Evolutionary conservation across 2,329 filamentous ascomycete species (phyloP), one percentile per base, ranked within the genome.

Genomic region (Sporothrix globosa): DNA sequence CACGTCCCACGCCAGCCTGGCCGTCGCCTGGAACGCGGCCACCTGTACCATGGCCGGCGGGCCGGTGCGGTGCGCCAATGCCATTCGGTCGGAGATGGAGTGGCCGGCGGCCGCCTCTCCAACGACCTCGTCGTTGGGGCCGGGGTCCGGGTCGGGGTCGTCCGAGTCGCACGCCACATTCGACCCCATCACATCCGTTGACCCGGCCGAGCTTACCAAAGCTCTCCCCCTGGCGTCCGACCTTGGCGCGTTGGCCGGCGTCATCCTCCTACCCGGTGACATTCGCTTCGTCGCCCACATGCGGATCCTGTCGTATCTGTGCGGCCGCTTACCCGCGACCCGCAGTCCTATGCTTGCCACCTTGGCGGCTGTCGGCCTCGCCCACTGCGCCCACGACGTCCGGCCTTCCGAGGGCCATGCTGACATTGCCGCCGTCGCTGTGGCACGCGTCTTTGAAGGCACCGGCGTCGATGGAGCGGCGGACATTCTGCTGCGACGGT

Each of bases 341-440:
- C 73, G 74, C 1, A 56, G 65, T 1, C 67, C 69, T 1, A 71
- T 75, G 27, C 71, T 75, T n/a, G 56, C 58, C 24, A 73, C 73
- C 19, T 63, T 75, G 46, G 73, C 74, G 0, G 73, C 74, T 11
- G 72, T 74, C 24, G 74, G 74, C 1, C 56, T 75, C 9, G 74
- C 68, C 1, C 73, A 75, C 70, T 75, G 74, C 44, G 71, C 71
- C 2, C 74, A 75, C 61, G 74, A 75, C 27, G 74, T 74, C 19
- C 72, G 74, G 9, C 74, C 74, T 1, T 67, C 70, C 17, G 74
- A 75, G 3, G 74, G 74, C 3, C 67, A 73, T 11, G 61, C 69
- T 7, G 71, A 73, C 21, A 72, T 75, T 21, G 74, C 73, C 2
- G 66, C 68, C n/a, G 71, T 72, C 3, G 72, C 73, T 0, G 74